Conservation (phyloP, 1,284 basidiomycete species). For the Flammula alnicola region DNA sequence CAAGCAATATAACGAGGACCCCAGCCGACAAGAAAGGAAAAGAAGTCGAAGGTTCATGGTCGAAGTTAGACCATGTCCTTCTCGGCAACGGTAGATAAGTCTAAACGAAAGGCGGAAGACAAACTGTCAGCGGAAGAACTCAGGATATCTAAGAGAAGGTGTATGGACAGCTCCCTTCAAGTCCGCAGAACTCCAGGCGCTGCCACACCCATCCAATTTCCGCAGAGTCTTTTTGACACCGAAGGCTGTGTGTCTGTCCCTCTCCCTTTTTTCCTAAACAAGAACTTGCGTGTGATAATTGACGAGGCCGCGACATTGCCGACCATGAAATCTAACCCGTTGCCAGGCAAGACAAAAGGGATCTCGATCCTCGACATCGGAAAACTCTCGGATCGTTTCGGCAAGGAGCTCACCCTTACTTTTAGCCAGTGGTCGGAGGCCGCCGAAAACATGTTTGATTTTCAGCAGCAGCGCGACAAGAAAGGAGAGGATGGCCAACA, state of each 20-base stretch:
- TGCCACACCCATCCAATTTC: too few relatives aligned
- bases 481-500: not conserved
- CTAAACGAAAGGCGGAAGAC: too few relatives aligned
- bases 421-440: slow-evolving; percentile 10
- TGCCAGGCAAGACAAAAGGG: slow-evolving; percentile 7
- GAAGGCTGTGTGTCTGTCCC: slow-evolving; percentile 3
- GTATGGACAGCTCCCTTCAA: too few relatives aligned
- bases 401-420: slow-evolving; percentile 1
- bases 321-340: slow-evolving; percentile 9
- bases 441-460: slow-evolving; percentile 1
- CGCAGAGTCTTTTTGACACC: slow-evolving; percentile 13
- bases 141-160: too few relatives aligned
- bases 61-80: too few relatives aligned
- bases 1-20: too few relatives aligned
- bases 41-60: too few relatives aligned
- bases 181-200: too few relatives aligned
- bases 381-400: slow-evolving; percentile 5
- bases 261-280: slow-evolving; percentile 7
- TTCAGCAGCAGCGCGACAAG: slow-evolving; percentile 2
- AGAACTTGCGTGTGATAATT: slow-evolving; percentile 7
- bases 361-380: slow-evolving; percentile 8
- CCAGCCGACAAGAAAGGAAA: too few relatives aligned
- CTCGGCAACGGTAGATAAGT: too few relatives aligned
- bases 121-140: too few relatives aligned
- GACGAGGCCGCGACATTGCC: slow-evolving; percentile 2